Conservation (phyloP, 225 moss, liverwort and hornwort genomes). For the Ulota crispa region DNA sequence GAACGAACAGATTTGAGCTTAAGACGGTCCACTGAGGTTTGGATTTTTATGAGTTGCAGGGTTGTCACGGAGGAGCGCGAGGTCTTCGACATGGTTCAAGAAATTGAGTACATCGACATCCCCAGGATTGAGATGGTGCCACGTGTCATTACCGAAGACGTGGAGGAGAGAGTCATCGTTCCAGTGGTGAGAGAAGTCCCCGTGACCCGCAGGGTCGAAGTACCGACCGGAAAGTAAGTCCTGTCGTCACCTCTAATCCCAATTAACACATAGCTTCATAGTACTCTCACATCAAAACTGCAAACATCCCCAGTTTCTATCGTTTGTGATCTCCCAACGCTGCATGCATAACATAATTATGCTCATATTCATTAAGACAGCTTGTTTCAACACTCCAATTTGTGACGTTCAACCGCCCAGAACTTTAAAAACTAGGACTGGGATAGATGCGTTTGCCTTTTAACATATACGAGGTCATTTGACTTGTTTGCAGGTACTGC, state of each 20-base stretch:
- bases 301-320: neutral
- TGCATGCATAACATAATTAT: neutral
- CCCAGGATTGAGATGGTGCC: constrained; percentile 51
- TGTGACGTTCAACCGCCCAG: neutral
- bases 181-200: constrained; percentile 57
- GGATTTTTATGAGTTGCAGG: constrained; percentile 15
- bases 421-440: neutral
- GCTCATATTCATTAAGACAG: no score
- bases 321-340: neutral
- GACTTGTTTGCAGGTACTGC: constrained; percentile 35
- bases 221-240: constrained; percentile 64
- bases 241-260: no score
- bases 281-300: neutral
- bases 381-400: neutral
- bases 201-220: constrained; percentile 46
- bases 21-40: no score
- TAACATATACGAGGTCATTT: neutral
- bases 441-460: neutral
- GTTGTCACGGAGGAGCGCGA: constrained; percentile 47
- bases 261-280: neutral
- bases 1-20: no score
- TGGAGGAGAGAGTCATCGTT: constrained; percentile 41
- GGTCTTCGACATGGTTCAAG: constrained; percentile 47
- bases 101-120: constrained; percentile 51
- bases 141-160: constrained; percentile 47